Percentiles rank a stretch among this genome's conserved stretches.
Conservation (phyloP, 805 yeast genomes). For the Sugiyamaella mastotermitis region DNA sequence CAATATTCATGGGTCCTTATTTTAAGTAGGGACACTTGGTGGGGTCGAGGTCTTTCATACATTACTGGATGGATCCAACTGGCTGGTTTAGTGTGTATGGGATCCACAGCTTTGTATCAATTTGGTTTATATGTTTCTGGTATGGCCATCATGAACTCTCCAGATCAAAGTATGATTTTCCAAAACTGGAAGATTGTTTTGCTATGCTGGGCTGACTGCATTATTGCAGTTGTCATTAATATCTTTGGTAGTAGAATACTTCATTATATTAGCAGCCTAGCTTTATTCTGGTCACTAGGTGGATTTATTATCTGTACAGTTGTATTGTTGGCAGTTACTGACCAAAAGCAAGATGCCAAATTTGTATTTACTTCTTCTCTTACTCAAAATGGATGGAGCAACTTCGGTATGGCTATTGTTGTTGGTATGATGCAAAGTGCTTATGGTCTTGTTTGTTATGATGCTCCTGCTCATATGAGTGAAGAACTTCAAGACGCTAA, state of each 20-base stretch:
- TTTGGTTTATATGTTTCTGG: slow-evolving; percentile 19
- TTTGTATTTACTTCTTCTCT: slow-evolving; percentile 15
- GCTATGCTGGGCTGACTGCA: slow-evolving; percentile 1
- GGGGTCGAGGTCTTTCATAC: slow-evolving; percentile 16
- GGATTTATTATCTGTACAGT: slow-evolving; percentile 18
- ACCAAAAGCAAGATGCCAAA: slow-evolving; percentile 8
- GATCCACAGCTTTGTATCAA: slow-evolving; percentile 25
- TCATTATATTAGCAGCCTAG: slow-evolving; percentile 19
- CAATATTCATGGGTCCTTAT: slow-evolving; percentile 61
- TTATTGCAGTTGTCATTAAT: background rate
- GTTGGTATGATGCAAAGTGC: slow-evolving; percentile 15
- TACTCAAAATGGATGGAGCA: slow-evolving; percentile 13
- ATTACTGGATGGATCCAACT: slow-evolving; percentile 22
- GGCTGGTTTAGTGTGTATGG: slow-evolving; percentile 24
- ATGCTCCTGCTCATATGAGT: slow-evolving; percentile 57
- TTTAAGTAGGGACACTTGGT: slow-evolving; percentile 16
- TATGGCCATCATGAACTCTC: slow-evolving; percentile 16
- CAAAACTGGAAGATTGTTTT: slow-evolving; percentile 19
- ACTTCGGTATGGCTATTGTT: slow-evolving; percentile 31
- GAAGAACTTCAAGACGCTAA: slow-evolving; percentile 59
- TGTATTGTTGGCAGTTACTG: slow-evolving; percentile 12
- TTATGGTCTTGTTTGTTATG: slow-evolving; percentile 55
- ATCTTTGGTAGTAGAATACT: slow-evolving; percentile 9
- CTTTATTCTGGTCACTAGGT: slow-evolving; percentile 23
- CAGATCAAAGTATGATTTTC: slow-evolving; percentile 10